Evolutionary conservation across 139 green algal species (phyloP).

Genomic region (Chloropicon primus): DNA sequence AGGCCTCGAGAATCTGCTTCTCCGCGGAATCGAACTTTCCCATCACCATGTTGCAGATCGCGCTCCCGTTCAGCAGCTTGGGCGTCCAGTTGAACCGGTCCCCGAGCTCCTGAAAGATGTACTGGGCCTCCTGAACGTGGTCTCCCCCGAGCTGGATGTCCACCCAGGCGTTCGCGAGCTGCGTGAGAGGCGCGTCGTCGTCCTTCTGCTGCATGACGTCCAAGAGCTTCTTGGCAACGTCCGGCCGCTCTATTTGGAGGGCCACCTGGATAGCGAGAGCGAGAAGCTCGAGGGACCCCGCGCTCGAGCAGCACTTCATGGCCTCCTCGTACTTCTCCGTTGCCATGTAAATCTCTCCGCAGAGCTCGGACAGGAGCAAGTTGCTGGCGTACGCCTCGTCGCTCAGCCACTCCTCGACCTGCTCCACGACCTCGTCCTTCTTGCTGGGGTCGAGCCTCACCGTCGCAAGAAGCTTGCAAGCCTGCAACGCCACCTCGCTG

Average conservation of each 20-base stretch:
- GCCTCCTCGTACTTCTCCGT: constrained; percentile 88
- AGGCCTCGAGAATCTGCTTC: constrained; percentile 36
- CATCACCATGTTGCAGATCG: constrained; percentile 81
- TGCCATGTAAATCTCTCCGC: constrained; percentile 52
- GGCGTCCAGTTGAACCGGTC: constrained; percentile 89
- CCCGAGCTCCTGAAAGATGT: constrained; percentile 89
- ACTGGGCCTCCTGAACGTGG: constrained; percentile 88
- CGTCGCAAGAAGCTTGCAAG: constrained; percentile 75
- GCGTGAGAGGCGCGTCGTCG: constrained; percentile 88
- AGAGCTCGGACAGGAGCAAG: constrained; percentile 60
- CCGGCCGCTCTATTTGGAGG: constrained; percentile 78
- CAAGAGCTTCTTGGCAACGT: constrained; percentile 79
- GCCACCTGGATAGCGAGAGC: constrained; percentile 39
- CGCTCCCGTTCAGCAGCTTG: constrained; percentile 69
- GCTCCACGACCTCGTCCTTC: constrained; percentile 26
- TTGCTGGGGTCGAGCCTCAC: not conserved
- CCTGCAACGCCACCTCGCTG: constrained; percentile 57
- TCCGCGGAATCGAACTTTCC: constrained; percentile 42
- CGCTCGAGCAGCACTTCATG: constrained; percentile 68
- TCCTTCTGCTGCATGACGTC: constrained; percentile 80
- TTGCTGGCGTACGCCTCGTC: constrained; percentile 64
- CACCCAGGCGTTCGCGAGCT: constrained; percentile 88
- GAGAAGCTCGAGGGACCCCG: constrained; percentile 54
- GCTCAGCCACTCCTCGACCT: constrained; percentile 52
- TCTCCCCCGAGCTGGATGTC: constrained; percentile 68